Base-by-base conservation (phyloP, 345 rosid species). In the Populus nigra region DNA sequence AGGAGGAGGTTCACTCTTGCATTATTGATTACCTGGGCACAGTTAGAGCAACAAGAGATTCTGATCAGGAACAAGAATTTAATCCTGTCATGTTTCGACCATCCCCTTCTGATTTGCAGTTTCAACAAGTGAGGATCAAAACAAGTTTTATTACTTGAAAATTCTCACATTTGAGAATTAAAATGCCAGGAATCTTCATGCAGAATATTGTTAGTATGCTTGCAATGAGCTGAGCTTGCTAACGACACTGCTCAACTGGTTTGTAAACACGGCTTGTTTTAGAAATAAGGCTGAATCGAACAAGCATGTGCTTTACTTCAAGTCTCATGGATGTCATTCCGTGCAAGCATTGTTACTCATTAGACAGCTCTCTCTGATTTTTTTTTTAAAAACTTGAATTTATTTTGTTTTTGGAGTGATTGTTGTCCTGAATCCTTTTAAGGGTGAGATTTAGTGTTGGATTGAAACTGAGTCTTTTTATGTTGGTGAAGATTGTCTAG, bases 11-110 rank as follows among this genome's bases (percentile, higher is more conserved):
- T 20, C 96, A 94, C 77, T 86, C 89, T 72, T 96, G 94, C 73
- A 84, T 96, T 80, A 88, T 94, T 77, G 97, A 94, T 85, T 96
- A 88, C 85, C 90, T 96, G 41, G 99, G 99, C 49, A 96, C 99
- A 16, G 97, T 92, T 65, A 89, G 87, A 83, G 93, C 93, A 75
- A 82, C 85, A 65, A 84, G 85, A 75, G 88, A 79, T 79, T 81
- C 86, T 62, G 70, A 69, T 31, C 79, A 83, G 65, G 78, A 73
- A 71, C 74, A 79, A 45, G 88, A 81, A 81, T 80, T 82, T 43
- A 86, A 76, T 78, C 97, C 95, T 78, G 82, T 92, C 73, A 65
- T 86, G 63, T 92, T 96, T 83, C 91, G 93, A 65, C 88, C 90
- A 72, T 88, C 94, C 20, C 89, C 98, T 69, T 86, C 89, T 73